phyloP scores from a whole-genome alignment of 176 grass and related monocot genomes.

The Lolium multiflorum region DNA sequence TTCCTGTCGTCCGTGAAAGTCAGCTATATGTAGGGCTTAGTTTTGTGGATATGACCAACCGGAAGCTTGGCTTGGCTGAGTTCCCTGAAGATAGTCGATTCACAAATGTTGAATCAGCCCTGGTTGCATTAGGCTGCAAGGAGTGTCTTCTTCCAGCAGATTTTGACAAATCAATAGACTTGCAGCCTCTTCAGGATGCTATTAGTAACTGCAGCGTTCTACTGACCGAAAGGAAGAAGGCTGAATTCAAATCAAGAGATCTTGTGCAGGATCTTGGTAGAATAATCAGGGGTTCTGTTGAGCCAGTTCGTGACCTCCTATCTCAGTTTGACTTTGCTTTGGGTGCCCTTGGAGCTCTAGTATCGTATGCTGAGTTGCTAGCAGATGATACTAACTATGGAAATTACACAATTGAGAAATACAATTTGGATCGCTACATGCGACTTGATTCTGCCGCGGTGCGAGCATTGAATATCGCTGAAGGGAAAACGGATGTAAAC shows the following conservation, averaged over 20 bases:
- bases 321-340: conserved; percentile 87
- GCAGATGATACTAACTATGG: conserved; percentile 88
- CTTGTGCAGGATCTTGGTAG: conserved; percentile 90
- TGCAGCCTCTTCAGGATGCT: conserved; percentile 72
- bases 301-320: conserved; percentile 86
- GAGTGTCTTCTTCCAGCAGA: conserved; percentile 90
- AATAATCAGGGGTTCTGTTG: conserved; percentile 87
- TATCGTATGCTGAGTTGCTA: conserved; percentile 86
- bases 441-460: conserved; percentile 92
- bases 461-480: conserved; percentile 82
- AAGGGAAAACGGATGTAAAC: conserved; percentile 94
- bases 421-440: conserved; percentile 86
- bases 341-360: conserved; percentile 75
- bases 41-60: conserved; percentile 89
- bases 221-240: conserved; percentile 80
- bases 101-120: conserved; percentile 89
- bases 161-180: conserved; percentile 73
- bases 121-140: conserved; percentile 91
- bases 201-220: conserved; percentile 80
- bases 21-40: conserved; percentile 80
- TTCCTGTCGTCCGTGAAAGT: conserved; percentile 72
- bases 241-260: conserved; percentile 90
- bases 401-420: conserved; percentile 85
- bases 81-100: conserved; percentile 94
- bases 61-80: conserved; percentile 84